Base-by-base conservation (phyloP, 148 eudicot species). In the Limonium bicolor region DNA sequence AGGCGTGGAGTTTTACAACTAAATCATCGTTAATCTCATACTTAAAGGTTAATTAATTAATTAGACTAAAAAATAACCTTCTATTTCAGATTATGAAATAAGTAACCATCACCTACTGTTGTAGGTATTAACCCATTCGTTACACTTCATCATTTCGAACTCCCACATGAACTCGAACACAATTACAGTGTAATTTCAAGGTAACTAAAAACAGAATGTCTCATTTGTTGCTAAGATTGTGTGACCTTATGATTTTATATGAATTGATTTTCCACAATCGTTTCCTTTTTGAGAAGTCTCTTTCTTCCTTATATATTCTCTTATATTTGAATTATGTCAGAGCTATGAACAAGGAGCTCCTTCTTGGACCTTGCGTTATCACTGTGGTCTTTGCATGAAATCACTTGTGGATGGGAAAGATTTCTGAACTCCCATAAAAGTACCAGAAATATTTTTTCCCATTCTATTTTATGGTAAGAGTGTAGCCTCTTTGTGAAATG, bases 351-450 rank as follows among this genome's bases (percentile, higher is more conserved):
- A n/a, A n/a, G n/a, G n/a, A n/a, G n/a, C n/a, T n/a, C n/a, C n/a
- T 83, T 41, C 84, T 88, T 20, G 96, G 96, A 58, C 96, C 96
- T 20, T 19, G 54, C 51, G 96, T 88, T 19, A 88, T 88, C 65
- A 84, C 80, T 59, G 94, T 88, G 45, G 68, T 77, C 36, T 88
- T 88, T 63, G 96, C 94, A 23, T 88, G 96, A 94, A 88, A 88
- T 52, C 77, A 80, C 53, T 46, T 83, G 51, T 83, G 94, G 94
- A 86, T 56, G 47, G 81, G 90, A 42, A 80, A 72, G 66, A 57
- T 72, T 35, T 58, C 74, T n/a, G 92, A 88, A 71, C 94, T 88
- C 70, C 96, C 96, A 40, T 54, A 52, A 20, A 88, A 83, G 64
- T 88, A 88, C 46, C 68, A 74, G 53, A 79, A 62, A 20, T 94